Base-by-base conservation (phyloP, 2,329 filamentous ascomycete genomes). In the Cladosporium cucumerinum region DNA sequence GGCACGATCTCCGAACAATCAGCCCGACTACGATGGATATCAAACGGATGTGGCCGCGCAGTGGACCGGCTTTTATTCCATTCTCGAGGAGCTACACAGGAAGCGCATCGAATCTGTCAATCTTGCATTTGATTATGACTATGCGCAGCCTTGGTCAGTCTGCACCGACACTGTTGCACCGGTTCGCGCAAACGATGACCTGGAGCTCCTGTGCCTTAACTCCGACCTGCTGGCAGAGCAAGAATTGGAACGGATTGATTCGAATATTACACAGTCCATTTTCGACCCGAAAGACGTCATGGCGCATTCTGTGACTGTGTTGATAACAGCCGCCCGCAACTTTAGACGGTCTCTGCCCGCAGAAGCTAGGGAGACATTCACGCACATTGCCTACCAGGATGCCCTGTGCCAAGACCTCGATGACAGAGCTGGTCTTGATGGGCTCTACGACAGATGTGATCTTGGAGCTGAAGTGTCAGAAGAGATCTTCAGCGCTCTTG, bases 21-120 rank as follows among this genome's bases (percentile, higher is more conserved):
- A 84, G 30, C 86, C 91, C 77, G 90, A 96, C 72, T 92, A 91
- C 70, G 87, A 90, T 26, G 84, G 88, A 65, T 95, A 93, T 74
- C 85, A 90, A 64, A 81, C 83, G 36, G 88, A 91, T 34, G 88
- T 89, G 61, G 90, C 95, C 73, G 84, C 86, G 12, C 93, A 97
- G 75, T 99, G 95, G 95, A 87, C 90, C 68, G 87, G 91, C 59
- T 96, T 96, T 77, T 97, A 93, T 80, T 88, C 93, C 34, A 84
- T 98, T 21, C 84, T 96, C 21, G 84, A 91, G 14, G 93, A 97
- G 74, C 81, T 99, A 48, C 93, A 98, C 74, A 93, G 90, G 72
- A 89, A 92, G 72, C 85, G 93, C 72, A 89, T 90, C 21, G 93
- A 97, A 73, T 89, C 91, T 0, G 79, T 98, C 52, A 88, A 91